Evolutionary conservation across 805 yeast species (phyloP).

Genomic region (Lipomyces orientalis): DNA sequence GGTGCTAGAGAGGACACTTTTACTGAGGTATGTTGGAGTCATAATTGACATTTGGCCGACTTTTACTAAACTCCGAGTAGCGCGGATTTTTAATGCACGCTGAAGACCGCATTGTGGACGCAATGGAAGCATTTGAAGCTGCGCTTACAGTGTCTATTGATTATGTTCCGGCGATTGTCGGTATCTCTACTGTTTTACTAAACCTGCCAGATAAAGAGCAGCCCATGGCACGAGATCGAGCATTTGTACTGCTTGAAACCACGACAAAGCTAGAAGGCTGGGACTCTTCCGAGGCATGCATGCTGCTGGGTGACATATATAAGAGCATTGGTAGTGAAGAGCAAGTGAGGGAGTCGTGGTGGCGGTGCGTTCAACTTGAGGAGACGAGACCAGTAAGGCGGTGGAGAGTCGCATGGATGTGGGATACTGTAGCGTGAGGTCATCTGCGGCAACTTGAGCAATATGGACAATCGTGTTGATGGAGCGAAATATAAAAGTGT

Average conservation of each 20-base stretch:
- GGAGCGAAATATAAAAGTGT: background rate
- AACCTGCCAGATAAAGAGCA: conserved; percentile 24
- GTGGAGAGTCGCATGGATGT: conserved; percentile 32
- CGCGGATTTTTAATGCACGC: conserved; percentile 32
- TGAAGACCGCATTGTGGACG: conserved; percentile 20
- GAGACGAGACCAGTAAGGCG: conserved; percentile 32
- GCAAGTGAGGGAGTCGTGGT: conserved; percentile 21
- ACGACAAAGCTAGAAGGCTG: conserved; percentile 28
- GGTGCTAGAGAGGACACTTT: conserved; percentile 35
- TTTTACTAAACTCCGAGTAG: conserved; percentile 9
- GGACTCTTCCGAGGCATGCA: conserved; percentile 35
- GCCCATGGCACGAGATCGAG: conserved; percentile 38
- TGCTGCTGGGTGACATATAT: conserved; percentile 28
- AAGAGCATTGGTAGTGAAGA: conserved; percentile 23
- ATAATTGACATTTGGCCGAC: background rate
- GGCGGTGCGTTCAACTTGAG: conserved; percentile 32
- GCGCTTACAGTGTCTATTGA: conserved; percentile 36
- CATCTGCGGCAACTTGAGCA: background rate
- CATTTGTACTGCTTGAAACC: conserved; percentile 32
- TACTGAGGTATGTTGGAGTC: conserved; percentile 26
- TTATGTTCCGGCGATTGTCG: conserved; percentile 34
- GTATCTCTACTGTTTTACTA: conserved; percentile 21
- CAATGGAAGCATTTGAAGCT: conserved; percentile 32
- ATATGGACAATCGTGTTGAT: background rate
- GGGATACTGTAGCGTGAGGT: conserved; percentile 25